Conservation (phyloP, 345 rosid species). For the Euphorbia tirucalli region DNA sequence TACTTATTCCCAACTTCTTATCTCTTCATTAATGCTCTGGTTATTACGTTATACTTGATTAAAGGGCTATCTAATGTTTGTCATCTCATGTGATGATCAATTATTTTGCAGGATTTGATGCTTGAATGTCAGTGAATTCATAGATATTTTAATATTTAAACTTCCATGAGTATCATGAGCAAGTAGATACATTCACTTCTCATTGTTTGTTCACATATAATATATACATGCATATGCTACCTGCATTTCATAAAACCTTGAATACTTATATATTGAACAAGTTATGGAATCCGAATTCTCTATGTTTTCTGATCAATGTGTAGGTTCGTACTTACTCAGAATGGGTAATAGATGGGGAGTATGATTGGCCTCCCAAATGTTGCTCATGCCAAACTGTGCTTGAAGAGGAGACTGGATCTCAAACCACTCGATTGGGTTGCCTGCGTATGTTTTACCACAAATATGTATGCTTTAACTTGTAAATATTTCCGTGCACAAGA, state of each 20-base stretch:
- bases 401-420: conserved; percentile 61
- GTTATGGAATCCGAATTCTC: conserved; percentile 7
- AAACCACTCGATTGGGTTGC: conserved; percentile 95
- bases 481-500: conserved; percentile 10
- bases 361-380: conserved; percentile 94
- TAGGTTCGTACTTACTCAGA: conserved; percentile 97
- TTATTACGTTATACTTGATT: neutral
- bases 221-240: conserved; percentile 10
- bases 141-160: neutral
- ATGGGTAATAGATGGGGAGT: conserved; percentile 99
- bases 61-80: neutral
- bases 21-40: neutral
- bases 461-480: conserved; percentile 17
- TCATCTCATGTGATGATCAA: neutral
- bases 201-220: neutral
- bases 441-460: conserved; percentile 64
- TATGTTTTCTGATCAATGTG: conserved; percentile 7
- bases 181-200: neutral
- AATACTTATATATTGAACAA: neutral
- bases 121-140: neutral
- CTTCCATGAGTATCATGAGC: neutral
- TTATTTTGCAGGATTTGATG: neutral
- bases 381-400: conserved; percentile 73
- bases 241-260: conserved; percentile 6
- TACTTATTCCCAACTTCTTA: conserved; percentile 22